Evolutionary conservation across 805 yeast genomes (phyloP), one percentile per base, ranked within the genome.

Genomic region (Hyphopichia homilentoma): DNA sequence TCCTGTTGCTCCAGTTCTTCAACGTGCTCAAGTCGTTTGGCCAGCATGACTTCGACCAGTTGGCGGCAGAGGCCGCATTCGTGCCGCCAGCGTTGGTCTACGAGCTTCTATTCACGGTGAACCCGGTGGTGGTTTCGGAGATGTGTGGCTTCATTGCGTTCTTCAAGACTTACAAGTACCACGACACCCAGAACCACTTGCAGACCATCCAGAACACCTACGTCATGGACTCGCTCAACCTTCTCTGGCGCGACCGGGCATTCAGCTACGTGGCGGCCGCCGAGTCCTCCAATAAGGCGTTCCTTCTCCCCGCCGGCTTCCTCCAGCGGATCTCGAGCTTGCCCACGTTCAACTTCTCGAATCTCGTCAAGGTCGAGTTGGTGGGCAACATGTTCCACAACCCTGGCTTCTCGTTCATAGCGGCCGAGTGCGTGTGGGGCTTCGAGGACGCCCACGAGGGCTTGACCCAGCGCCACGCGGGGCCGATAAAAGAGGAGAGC

Each of bases 171-270:
- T 61, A 57, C 32, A 48, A 52, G 25, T 54, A 59, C 32, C 32
- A 41, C n/a, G 44, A 42, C 2, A 20, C 25, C 1, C 43, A 44
- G 4, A 41, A 40, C 5, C 23, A 40, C 3, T 39, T 49, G 21
- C 62, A 65, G 32, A 41, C 43, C 7, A 30, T 70, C 4, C 76
- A 70, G 29, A 76, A 76, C 35, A 54, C 75, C 0, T 73, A 68
- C 36, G 69, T 77, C 7, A 69, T 75, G 66, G 84, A 79, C 44
- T 46, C 70, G 6, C 63, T 79, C 38, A 78, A 79, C 36, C 56
- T 70, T 9, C 29, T 73, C 0, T 79, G 84, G 84, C 52, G 81
- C 37, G 73, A 76, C 40, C 65, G 61, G 43, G 73, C 78, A 1
- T 68, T 76, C 39, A 61, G 61, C 16, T 47, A 48, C n/a, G 64